Evolutionary conservation across 177 flowering plant species (phyloP).

Genomic region (Tripterygium wilfordii): DNA sequence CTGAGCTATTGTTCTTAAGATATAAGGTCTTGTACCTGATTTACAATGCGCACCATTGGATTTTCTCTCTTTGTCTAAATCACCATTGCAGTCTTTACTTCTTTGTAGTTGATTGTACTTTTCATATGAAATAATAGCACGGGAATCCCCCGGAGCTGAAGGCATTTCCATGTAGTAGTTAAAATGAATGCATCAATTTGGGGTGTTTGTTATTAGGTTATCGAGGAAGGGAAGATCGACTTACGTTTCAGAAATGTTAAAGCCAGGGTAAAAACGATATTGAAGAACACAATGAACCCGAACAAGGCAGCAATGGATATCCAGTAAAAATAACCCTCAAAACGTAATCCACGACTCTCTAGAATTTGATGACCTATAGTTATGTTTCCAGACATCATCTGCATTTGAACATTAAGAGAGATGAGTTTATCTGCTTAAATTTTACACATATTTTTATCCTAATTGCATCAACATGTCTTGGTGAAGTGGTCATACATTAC

Average conservation of each 20-base stretch:
- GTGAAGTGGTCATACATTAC: conserved; percentile 5
- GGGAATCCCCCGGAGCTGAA: conserved; percentile 35
- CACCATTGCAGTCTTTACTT: conserved; percentile 7
- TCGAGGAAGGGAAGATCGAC: background rate
- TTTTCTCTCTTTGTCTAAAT: background rate
- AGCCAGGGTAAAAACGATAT: conserved; percentile 28
- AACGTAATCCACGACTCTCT: conserved; percentile 22
- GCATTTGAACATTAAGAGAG: too few relatives aligned
- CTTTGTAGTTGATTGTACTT: conserved; percentile 20
- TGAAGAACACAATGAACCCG: conserved; percentile 29
- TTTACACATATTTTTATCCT: too few relatives aligned
- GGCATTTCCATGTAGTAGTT: background rate
- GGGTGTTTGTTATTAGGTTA: too few relatives aligned
- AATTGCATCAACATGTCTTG: too few relatives aligned
- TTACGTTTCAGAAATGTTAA: conserved; percentile 32
- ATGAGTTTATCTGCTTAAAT: too few relatives aligned
- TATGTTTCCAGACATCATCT: conserved; percentile 14
- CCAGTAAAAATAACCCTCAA: conserved; percentile 32
- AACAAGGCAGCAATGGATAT: conserved; percentile 35
- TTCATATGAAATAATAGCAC: conserved; percentile 33
- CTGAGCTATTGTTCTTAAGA: too few relatives aligned
- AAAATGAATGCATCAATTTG: background rate
- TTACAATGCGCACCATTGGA: background rate
- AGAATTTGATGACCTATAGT: conserved; percentile 24
- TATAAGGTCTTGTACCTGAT: background rate